Conservation (phyloP, 208 protist genomes). For the Crithidia brevicula region DNA sequence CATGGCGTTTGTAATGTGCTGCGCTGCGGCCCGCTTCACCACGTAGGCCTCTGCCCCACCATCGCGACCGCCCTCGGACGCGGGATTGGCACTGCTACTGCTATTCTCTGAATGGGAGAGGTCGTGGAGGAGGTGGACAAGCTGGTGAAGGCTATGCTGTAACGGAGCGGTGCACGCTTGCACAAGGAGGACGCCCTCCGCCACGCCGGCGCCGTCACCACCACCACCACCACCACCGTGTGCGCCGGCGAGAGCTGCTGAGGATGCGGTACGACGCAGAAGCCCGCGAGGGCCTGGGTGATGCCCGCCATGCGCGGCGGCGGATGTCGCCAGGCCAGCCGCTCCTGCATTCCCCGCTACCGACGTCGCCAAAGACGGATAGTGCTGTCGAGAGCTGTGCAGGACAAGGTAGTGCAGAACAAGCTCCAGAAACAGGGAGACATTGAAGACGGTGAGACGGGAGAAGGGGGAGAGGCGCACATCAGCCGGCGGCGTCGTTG, state of each 20-base stretch:
- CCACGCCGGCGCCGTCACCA: neutral
- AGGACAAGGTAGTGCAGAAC: constrained; percentile 36
- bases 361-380: neutral
- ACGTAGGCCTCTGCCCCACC: constrained; percentile 30
- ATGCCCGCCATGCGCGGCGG: neutral
- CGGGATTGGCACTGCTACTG: neutral
- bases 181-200: constrained; percentile 13
- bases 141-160: constrained; percentile 36
- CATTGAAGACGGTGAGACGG: constrained; percentile 29
- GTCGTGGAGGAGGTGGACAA: constrained; percentile 37
- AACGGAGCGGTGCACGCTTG: constrained; percentile 32
- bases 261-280: constrained; percentile 6
- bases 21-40: constrained; percentile 54
- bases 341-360: neutral
- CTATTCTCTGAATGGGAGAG: constrained; percentile 3
- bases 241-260: neutral
- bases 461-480: constrained; percentile 34
- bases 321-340: neutral
- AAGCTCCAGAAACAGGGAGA: constrained; percentile 32
- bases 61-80: neutral
- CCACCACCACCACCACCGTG: neutral
- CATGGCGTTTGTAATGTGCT: constrained; percentile 56
- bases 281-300: neutral
- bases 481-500: constrained; percentile 29
- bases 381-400: constrained; percentile 26